phyloP scores from a whole-genome alignment of 257 asterid genomes.

The Solanum virginianum region DNA sequence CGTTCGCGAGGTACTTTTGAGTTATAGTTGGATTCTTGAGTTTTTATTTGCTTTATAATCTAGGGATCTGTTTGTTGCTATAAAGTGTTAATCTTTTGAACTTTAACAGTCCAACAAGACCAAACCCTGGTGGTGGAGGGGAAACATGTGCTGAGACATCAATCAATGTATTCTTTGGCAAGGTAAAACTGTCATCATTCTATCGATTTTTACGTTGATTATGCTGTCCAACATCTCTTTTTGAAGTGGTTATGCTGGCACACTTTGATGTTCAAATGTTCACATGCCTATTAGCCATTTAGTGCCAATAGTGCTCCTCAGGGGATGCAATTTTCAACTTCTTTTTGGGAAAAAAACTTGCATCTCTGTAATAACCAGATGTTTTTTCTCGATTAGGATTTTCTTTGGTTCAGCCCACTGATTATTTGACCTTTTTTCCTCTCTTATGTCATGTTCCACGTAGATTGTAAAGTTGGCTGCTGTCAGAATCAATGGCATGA shows the following conservation, averaged over 20 bases:
- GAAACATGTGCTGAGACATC: slow-evolving; percentile 99
- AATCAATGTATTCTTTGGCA: slow-evolving; percentile 67
- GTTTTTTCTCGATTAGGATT: neutral
- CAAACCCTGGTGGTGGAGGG: slow-evolving; percentile 93
- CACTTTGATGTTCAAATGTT: neutral
- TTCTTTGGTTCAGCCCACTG: neutral
- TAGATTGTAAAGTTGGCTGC: slow-evolving; percentile 94
- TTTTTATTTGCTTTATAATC: neutral
- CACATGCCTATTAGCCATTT: neutral
- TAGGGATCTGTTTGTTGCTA: neutral
- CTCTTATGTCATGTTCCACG: neutral
- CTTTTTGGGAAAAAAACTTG: neutral
- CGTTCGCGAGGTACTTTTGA: slow-evolving; percentile 67
- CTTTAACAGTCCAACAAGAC: slow-evolving; percentile 86
- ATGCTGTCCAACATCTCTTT: neutral
- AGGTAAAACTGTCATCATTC: slow-evolving; percentile 33
- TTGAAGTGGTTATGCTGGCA: neutral
- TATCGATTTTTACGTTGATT: neutral
- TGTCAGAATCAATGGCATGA: slow-evolving; percentile 96
- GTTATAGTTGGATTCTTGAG: neutral
- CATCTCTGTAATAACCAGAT: neutral
- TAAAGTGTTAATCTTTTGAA: neutral
- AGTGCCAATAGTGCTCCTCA: neutral
- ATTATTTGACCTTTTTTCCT: neutral
- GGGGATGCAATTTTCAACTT: neutral